Base-by-base conservation (phyloP, 768 basidiomycete species). In the Mycena floridula region DNA sequence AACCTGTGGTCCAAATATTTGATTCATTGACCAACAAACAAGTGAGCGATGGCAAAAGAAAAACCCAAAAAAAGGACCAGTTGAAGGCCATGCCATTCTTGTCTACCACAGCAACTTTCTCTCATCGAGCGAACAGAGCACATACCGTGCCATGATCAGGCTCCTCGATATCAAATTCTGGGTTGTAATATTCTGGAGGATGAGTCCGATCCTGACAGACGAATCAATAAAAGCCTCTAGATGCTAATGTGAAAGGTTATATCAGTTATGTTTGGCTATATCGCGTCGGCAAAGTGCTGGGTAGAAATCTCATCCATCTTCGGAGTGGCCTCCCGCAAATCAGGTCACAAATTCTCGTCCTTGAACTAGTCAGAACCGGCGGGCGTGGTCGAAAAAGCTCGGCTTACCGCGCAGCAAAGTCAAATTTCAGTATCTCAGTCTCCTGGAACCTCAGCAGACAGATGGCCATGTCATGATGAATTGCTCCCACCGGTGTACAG, bases 91-190 rank as follows among this genome's bases (percentile, higher is more conserved):
- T 91, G 18, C 91, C 91, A 55, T 84, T 70, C 53, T 73, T 71
- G 63, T 98, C 95, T 5, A 95, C 68, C 7, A 85, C 75, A 5
- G 87, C 11, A 18, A 26, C 22, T 18, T 23, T 28, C 16, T 36
- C 44, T 40, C 38, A 28, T 22, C n/a, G 32, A 25, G n/a, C 18
- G 11, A 26, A 41, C n/a, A n/a, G n/a, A n/a, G n/a, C 44, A 60
- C 81, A 50, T 53, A 87, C 86, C 1, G 95, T 97, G 39, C 95
- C 95, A 63, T 94, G 89, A 63, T 96, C 91, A 2, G 67, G n/a
- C n/a, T n/a, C 70, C 26, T 74, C 71, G 15, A 89, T 62, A 53
- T 90, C 91, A 54, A 79, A 91, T 43, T 84, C 71, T 1, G 93
- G 87, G 25, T 86, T 72, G 60, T 97, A 97, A 63, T 95, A 94